Percentiles rank a stretch among this genome's conserved stretches.
Evolutionary conservation across 2,329 filamentous ascomycete genomes (phyloP).

Genomic region (Microdochium nivale): DNA sequence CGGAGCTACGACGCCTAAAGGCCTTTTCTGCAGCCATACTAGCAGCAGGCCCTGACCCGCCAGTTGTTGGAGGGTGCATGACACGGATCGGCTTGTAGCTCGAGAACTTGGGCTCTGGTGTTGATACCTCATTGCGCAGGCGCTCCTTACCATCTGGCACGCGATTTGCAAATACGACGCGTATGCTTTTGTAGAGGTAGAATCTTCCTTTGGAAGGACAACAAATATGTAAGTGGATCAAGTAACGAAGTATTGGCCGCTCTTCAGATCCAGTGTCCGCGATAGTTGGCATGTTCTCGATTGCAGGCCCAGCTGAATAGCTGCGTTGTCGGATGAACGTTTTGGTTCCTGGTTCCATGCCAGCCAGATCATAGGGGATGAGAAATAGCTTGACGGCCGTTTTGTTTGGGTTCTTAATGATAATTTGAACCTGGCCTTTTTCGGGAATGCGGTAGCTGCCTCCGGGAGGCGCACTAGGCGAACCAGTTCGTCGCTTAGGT

Average conservation of each 20-base stretch:
- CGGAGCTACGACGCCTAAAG: slow-evolving; percentile 47
- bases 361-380: slow-evolving; percentile 82
- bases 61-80: slow-evolving; percentile 31
- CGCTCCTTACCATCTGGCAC: slow-evolving; percentile 94
- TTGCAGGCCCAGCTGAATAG: slow-evolving; percentile 79
- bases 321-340: slow-evolving; percentile 93
- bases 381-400: slow-evolving; percentile 95
- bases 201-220: slow-evolving; percentile 74
- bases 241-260: slow-evolving; percentile 73
- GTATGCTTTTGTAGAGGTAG: slow-evolving; percentile 84
- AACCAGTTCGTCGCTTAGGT: slow-evolving; percentile 46
- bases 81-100: slow-evolving; percentile 64
- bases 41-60: slow-evolving; percentile 32
- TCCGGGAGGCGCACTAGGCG: slow-evolving; percentile 64
- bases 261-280: slow-evolving; percentile 25
- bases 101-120: slow-evolving; percentile 80
- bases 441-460: slow-evolving; percentile 92
- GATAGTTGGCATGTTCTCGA: slow-evolving; percentile 49
- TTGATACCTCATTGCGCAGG: slow-evolving; percentile 79
- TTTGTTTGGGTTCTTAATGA: slow-evolving; percentile 97
- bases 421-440: slow-evolving; percentile 88
- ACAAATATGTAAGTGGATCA: slow-evolving; percentile 90
- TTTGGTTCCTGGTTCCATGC: slow-evolving; percentile 91
- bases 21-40: slow-evolving; percentile 51
- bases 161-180: slow-evolving; percentile 93